Evolutionary conservation across 768 basidiomycete species (phyloP), one percentile per base, ranked within the genome.

Genomic region (Hebeloma cylindrosporum): DNA sequence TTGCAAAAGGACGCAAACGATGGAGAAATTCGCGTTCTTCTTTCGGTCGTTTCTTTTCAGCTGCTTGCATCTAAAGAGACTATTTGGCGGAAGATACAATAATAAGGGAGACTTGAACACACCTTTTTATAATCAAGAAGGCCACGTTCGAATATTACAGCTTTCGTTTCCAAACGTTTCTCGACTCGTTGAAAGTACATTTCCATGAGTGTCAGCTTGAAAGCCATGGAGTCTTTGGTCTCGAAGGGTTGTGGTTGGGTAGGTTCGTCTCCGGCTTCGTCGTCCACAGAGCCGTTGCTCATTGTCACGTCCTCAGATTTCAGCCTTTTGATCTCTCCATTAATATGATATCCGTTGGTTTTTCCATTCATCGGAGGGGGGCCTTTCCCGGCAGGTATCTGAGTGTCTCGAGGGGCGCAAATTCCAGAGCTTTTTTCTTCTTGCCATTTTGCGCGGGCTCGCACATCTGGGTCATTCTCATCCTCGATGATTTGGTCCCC

Each of bases 51-150:
- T 96, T 97, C 70, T 94, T 88, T 54, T 99, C 95, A 2, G 78
- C 77, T 7, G 90, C 88, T 75, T 88, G 84, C 72, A 93, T 87
- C 95, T 96, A 59, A 48, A 38, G 23, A 38, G 32, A 41, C 53
- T 26, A 54, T 50, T 43, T 52, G 48, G 43, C 20, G 26, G 28
- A 5, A 14, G 41, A 21, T 45, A 33, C n/a, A 5, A 39, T 39
- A 25, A 37, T 38, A 39, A 30, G 22, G 16, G 34, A 25, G 23
- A 16, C 31, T 30, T 16, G 33, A 23, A 50, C 75, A 39, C 48
- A 93, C 94, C 83, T 93, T 93, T 66, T 94, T 97, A 62, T 95
- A 92, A 54, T 96, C 92, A 35, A 95, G 71, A 40, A 99, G 67
- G 1, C 92, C 92, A 30, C 95, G 74, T 56, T 97, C 89, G 57